A percentile compares a stretch with the other conserved stretches of the same genome.
Conservation (phyloP, 495 filamentous ascomycete genomes). For the Penicillium nucicola region DNA sequence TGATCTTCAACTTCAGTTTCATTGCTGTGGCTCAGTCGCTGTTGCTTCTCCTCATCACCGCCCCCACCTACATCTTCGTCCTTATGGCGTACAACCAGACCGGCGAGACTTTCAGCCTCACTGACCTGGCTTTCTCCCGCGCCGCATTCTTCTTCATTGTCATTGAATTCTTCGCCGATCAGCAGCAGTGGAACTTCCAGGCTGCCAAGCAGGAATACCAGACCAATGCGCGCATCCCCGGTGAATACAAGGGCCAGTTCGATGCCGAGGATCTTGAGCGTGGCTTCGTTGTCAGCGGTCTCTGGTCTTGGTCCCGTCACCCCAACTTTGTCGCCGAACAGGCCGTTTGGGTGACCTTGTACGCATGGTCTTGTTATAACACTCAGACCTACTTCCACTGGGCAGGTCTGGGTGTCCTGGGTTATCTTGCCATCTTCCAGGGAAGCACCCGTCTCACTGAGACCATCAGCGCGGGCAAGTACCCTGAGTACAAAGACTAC, state of each 20-base stretch:
- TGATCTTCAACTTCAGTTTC: conserved; percentile 82
- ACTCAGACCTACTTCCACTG: conserved; percentile 72
- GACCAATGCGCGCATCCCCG: conserved; percentile 65
- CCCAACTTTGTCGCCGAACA: conserved; percentile 96
- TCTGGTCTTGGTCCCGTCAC: conserved; percentile 85
- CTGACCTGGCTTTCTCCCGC: conserved; percentile 68
- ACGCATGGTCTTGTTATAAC: conserved; percentile 78
- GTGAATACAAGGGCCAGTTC: conserved; percentile 36
- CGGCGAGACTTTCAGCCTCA: conserved; percentile 41
- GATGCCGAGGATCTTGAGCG: conserved; percentile 78
- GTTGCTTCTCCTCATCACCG: conserved; percentile 61
- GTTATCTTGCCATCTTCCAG: conserved; percentile 79
- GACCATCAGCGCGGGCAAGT: conserved; percentile 72
- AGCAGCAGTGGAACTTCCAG: conserved; percentile 94
- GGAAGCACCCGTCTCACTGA: conserved; percentile 86
- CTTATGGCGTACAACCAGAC: conserved; percentile 45
- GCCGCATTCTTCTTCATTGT: conserved; percentile 67
- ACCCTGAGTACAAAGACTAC: conserved; percentile 84
- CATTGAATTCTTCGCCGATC: conserved; percentile 78
- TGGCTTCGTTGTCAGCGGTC: conserved; percentile 80
- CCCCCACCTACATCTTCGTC: conserved; percentile 80
- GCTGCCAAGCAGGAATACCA: conserved; percentile 73
- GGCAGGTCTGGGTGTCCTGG: conserved; percentile 66
- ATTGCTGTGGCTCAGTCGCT: conserved; percentile 84
- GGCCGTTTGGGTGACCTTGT: conserved; percentile 81